Base-by-base conservation (phyloP, 441 rosid genomes). In the Populus hybrid region DNA sequence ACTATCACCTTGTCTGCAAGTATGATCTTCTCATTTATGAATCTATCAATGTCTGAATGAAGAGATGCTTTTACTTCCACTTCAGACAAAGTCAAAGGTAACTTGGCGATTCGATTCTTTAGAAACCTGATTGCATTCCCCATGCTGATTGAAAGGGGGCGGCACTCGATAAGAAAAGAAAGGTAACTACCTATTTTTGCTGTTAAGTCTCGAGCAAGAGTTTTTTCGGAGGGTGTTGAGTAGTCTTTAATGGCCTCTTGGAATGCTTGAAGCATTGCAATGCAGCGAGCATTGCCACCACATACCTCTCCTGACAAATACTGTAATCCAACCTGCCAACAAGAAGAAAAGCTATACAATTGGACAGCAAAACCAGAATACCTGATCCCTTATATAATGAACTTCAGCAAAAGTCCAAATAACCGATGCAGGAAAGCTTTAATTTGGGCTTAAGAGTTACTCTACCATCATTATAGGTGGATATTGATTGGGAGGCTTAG, bases 251-350 rank as follows among this genome's bases (percentile, higher is more conserved):
- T 86, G 79, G 90, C 91, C 83, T 94, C 96, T 79, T 84, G 90
- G 81, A 94, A 92, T 72, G 98, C 98, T 83, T 88, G 86, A 75
- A 94, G 92, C 97, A 92, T 92, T 16, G 97, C 97, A 77, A 92
- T 90, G 78, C 98, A 94, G 30, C 95, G 91, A 28, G 97, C 97
- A 86, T 94, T 94, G 70, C 97, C 93, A 75, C 97, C 97, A 69
- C 84, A 84, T 53, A 91, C 73, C 84, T 94, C 97, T 79, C 97
- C 97, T 5, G 90, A 88, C 35, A 94, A 81, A 80, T 91, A 91
- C 40, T 91, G 95, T 77, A 91, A 90, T 64, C 97, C 98, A 80
- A 90, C 97, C 98, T 91, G 79, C 67, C 73, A 81, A 74, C 75
- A 79, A 70, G 61, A 75, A 63, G 9, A 35, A 19, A 77, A 70